Percentiles rank a stretch among this genome's conserved stretches.
Evolutionary conservation across 768 basidiomycete genomes (phyloP).

Genomic region (Xanthoconium stramineum): DNA sequence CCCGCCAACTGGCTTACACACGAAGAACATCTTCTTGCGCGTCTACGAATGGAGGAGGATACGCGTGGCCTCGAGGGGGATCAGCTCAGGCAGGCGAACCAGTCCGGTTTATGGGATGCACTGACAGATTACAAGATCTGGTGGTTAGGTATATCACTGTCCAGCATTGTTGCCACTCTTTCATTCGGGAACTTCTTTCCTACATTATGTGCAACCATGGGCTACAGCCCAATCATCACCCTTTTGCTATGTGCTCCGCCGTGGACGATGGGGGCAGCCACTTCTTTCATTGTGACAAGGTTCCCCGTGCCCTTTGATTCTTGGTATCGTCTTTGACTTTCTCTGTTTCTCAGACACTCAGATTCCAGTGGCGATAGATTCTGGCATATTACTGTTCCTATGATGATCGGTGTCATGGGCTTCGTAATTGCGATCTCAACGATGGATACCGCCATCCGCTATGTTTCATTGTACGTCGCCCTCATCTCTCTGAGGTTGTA

Average conservation of each 20-base stretch:
- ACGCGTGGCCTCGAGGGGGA: slow-evolving; percentile 48
- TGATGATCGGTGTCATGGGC: slow-evolving; percentile 58
- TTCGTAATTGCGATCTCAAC: slow-evolving; percentile 64
- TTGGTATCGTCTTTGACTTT: slow-evolving; percentile 1
- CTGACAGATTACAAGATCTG: slow-evolving; percentile 78
- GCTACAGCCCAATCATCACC: slow-evolving; percentile 57
- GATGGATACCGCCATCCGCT: slow-evolving; percentile 57
- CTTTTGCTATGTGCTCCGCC: slow-evolving; percentile 76
- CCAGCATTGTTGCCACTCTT: slow-evolving; percentile 51
- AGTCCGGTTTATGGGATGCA: slow-evolving; percentile 51
- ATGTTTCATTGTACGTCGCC: slow-evolving; percentile 53
- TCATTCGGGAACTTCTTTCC: slow-evolving; percentile 81
- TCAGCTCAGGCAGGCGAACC: slow-evolving; percentile 35
- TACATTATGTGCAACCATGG: slow-evolving; percentile 69
- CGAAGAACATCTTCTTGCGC: slow-evolving; percentile 52
- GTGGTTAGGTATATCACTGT: slow-evolving; percentile 66
- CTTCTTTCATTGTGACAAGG: slow-evolving; percentile 55
- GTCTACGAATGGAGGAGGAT: slow-evolving; percentile 60
- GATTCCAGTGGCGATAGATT: slow-evolving; percentile 70
- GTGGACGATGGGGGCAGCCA: slow-evolving; percentile 57
- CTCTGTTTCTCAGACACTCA: slow-evolving; percentile 49
- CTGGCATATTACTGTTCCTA: slow-evolving; percentile 58
- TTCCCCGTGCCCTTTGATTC: slow-evolving; percentile 14
- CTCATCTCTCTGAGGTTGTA: neutral
- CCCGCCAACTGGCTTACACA: slow-evolving; percentile 57